Evolutionary conservation across 2,329 filamentous ascomycete species (phyloP).

Genomic region (Penicillium psychrosexuale): DNA sequence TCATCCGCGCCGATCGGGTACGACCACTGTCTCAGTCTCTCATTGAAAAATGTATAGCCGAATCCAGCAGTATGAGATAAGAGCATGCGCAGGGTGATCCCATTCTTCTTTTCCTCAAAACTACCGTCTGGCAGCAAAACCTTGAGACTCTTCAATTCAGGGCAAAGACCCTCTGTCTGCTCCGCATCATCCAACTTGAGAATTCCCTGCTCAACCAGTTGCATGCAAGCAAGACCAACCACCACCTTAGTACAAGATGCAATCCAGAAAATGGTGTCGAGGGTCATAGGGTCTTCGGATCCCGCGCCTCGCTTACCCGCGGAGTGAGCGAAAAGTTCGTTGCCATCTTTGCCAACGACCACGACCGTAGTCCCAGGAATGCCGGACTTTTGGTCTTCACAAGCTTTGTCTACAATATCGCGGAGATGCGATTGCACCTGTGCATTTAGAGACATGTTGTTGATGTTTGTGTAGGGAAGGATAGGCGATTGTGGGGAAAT

Average conservation of each 20-base stretch:
- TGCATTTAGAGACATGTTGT: not conserved
- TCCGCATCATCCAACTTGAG: conserved; percentile 43
- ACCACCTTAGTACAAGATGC: conserved; percentile 53
- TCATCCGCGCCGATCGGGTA: conserved; percentile 56
- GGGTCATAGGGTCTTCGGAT: conserved; percentile 49
- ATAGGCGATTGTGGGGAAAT: not conserved
- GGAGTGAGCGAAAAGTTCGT: conserved; percentile 1
- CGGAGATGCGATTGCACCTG: not conserved
- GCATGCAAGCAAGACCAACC: conserved; percentile 46
- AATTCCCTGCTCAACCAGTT: conserved; percentile 45
- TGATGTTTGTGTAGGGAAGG: not conserved
- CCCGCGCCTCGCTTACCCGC: conserved; percentile 14
- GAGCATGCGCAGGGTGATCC: conserved; percentile 59
- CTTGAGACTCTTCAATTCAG: conserved; percentile 44
- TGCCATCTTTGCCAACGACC: conserved; percentile 2
- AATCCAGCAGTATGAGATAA: conserved; percentile 57
- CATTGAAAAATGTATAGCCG: conserved; percentile 56
- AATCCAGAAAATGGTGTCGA: conserved; percentile 55
- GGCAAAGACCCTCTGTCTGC: conserved; percentile 40
- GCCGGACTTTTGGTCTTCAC: conserved; percentile 4
- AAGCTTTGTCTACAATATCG: conserved; percentile 10
- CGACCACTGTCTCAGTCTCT: conserved; percentile 48
- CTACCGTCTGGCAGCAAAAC: conserved; percentile 39
- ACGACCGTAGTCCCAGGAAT: not conserved
- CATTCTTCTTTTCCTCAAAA: conserved; percentile 43